These are phyloP conservation scores for Xylariomycetidae sp. DNA, from an alignment of 2,329 filamentous ascomycete species.

Conservation along the genomic window DNA sequence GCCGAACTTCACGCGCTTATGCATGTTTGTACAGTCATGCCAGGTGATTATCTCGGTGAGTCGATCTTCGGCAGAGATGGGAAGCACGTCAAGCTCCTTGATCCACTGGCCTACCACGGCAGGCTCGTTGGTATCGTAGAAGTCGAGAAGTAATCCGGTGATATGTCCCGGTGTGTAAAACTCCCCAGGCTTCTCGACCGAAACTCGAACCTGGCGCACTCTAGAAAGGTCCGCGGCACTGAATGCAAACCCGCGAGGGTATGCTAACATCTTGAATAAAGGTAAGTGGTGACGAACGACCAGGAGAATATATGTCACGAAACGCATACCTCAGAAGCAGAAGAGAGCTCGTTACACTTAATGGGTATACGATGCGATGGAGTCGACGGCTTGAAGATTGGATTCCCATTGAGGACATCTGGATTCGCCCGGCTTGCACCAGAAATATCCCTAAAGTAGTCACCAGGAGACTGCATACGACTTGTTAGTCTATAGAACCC, in stretches of 20 bases:
- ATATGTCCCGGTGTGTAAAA: conserved; percentile 6
- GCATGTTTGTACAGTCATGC: conserved; percentile 12
- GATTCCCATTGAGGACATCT: no score
- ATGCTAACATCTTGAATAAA: conserved; percentile 10
- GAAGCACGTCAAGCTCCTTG: conserved; percentile 8
- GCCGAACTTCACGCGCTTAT: conserved; percentile 13
- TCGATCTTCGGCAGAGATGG: conserved; percentile 10
- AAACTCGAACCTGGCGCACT: conserved; percentile 13
- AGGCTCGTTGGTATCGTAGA: conserved; percentile 8
- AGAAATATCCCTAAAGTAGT: no score
- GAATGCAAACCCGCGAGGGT: conserved; percentile 11
- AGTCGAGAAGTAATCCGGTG: conserved; percentile 16
- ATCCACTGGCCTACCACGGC: conserved; percentile 18
- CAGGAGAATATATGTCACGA: no score
- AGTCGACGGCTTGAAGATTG: no score
- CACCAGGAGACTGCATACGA: no score
- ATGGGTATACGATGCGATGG: conserved; percentile 9
- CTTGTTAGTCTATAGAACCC: no score
- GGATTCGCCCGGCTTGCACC: no score
- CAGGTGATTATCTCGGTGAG: conserved; percentile 12
- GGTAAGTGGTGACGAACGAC: no score
- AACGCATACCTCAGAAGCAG: conserved; percentile 5
- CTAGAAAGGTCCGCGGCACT: conserved; percentile 8
- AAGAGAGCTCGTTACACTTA: conserved; percentile 2
- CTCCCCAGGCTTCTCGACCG: conserved; percentile 3